These are phyloP conservation scores for Lactifluus piperatus DNA, from an alignment of 768 basidiomycete species.

Conservation along the genomic window DNA sequence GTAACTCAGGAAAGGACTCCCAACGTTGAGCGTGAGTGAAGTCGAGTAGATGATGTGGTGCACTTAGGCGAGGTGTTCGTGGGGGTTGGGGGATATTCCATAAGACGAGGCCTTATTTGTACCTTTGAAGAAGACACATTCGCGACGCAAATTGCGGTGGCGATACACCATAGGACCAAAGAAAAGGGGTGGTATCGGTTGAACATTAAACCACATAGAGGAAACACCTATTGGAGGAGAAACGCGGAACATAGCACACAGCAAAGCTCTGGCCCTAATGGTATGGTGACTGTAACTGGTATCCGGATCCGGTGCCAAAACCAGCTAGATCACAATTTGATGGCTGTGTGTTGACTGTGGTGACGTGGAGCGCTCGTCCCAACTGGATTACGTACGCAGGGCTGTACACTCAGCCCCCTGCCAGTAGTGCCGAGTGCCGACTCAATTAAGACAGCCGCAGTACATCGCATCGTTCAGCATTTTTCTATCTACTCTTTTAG, in stretches of 20 bases:
- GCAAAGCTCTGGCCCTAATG: neutral
- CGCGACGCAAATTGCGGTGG: neutral
- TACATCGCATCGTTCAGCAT: too few species aligned
- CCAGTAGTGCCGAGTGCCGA: too few species aligned
- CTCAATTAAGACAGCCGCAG: too few species aligned
- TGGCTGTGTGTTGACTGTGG: too few species aligned
- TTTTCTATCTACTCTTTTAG: too few species aligned
- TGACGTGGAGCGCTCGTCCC: too few species aligned
- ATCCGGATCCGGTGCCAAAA: too few species aligned
- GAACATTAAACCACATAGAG: neutral
- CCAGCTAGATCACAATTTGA: too few species aligned
- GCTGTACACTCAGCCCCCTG: too few species aligned
- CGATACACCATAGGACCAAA: neutral
- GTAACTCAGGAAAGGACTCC: neutral
- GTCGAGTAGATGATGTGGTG: neutral
- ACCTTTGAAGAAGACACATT: neutral
- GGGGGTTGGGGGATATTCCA: neutral
- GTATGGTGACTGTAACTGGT: neutral
- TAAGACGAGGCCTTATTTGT: neutral
- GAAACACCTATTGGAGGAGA: neutral
- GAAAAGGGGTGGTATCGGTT: neutral
- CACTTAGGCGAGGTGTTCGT: neutral
- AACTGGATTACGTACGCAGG: too few species aligned
- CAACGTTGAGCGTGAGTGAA: neutral
- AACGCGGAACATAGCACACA: too few species aligned